Percentiles rank a stretch among this genome's conserved stretches.
These are phyloP conservation scores for Alternaria sp. DNA, from an alignment of 2,329 filamentous ascomycete species.

Conservation along the genomic window DNA sequence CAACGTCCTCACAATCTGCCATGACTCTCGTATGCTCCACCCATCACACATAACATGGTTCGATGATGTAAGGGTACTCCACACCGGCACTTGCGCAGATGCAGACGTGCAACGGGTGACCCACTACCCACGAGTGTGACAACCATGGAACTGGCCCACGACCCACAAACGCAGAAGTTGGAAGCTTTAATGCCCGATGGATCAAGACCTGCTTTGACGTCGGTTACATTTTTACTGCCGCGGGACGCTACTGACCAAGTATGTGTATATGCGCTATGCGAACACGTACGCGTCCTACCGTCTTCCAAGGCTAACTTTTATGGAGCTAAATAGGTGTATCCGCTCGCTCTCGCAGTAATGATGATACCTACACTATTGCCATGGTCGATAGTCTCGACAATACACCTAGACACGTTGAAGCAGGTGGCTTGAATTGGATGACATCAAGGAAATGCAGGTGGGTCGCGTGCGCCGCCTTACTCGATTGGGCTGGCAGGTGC, in stretches of 20 bases:
- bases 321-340: background rate
- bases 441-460: background rate
- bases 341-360: no score
- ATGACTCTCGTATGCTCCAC: background rate
- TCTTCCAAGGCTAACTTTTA: background rate
- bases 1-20: background rate
- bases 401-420: background rate
- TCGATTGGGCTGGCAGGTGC: background rate
- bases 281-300: background rate
- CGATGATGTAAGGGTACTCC: background rate
- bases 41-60: background rate
- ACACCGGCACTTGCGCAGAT: background rate
- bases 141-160: background rate
- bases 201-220: background rate
- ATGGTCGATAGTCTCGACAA: background rate
- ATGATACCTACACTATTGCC: background rate
- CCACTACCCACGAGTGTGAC: background rate
- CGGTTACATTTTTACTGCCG: background rate
- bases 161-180: background rate
- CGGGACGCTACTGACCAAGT: background rate
- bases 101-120: background rate
- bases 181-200: background rate
- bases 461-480: constrained; percentile 6
- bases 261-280: background rate
- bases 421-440: background rate